Evolutionary conservation across 176 grass and related monocot species (phyloP), one percentile per base, ranked within the genome.

Genomic region (barley (Hordeum vulgare)): DNA sequence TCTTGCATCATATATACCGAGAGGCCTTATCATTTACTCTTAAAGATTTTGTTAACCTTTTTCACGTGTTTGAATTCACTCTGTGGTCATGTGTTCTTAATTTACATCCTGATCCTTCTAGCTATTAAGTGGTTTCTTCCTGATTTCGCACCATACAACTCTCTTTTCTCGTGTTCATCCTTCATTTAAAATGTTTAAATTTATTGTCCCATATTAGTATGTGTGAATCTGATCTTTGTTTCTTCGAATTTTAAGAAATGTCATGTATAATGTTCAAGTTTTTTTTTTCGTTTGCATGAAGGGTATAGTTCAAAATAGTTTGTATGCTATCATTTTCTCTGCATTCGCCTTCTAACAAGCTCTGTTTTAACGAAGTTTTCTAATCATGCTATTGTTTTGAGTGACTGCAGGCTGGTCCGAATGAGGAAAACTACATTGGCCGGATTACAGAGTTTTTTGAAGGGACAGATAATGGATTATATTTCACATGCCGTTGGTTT

Each of bases 401-500:
- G 71, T 21, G 71, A 61, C 26, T 81, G 58, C 80, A 96, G 94
- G 88, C 90, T 81, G 83, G 37, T 65, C 88, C 88, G 2, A 49
- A 79, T 7, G 53, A 82, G 44, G 63, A 75, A 59, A 87, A 96
- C 42, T 96, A 91, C 41, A 93, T 93, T 58, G 88, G 94, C 20
- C 83, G 88, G 18, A 96, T 96, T 54, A 70, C 90, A 20, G 90
- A 96, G 56, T 83, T 96, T 45, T 97, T 97, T 75, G 57, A 91
- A 85, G 75, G 81, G 61, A 49, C 14, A 5, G 77, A 93, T 47
- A 29, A 36, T 25, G 42, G 49, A 35, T 68, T 25, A 11, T 91
- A 97, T 71, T 96, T 97, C 67, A 86, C 78, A 2, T 91, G 86
- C 5, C 89, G 85, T 2, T 97, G 91, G 91, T 97, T 97, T 53